These are phyloP conservation scores for Lactarius akahatsu DNA, from an alignment of 768 basidiomycete genomes.

Conservation along the genomic window DNA sequence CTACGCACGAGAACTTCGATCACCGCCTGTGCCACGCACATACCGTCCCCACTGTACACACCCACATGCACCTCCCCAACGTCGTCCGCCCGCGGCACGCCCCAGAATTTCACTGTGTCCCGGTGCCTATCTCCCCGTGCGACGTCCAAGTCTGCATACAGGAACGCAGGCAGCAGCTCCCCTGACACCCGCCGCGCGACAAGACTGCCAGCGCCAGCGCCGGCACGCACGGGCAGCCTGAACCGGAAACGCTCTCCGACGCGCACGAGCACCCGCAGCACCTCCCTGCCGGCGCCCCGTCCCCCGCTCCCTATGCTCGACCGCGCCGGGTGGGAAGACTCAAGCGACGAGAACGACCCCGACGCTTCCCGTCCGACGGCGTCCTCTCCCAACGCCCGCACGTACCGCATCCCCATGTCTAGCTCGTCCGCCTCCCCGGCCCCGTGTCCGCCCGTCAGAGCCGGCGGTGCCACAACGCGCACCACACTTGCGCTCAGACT, in stretches of 20 bases:
- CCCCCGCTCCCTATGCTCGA: slow-evolving; percentile 25
- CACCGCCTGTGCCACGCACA: slow-evolving; percentile 28
- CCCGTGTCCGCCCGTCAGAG: slow-evolving; percentile 12
- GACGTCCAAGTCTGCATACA: slow-evolving; percentile 28
- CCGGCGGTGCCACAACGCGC: slow-evolving; percentile 30
- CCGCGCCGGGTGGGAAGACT: slow-evolving; percentile 52
- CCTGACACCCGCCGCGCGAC: slow-evolving; percentile 22
- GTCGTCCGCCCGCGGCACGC: slow-evolving; percentile 28
- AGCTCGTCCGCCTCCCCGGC: slow-evolving; percentile 59
- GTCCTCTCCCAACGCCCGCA: slow-evolving; percentile 65
- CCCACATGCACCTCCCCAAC: slow-evolving; percentile 28
- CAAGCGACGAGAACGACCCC: slow-evolving; percentile 60
- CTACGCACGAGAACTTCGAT: slow-evolving; percentile 29
- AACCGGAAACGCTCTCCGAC: slow-evolving; percentile 30
- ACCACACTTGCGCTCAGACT: slow-evolving; percentile 69
- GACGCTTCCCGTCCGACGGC: slow-evolving; percentile 36
- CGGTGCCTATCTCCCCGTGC: slow-evolving; percentile 23
- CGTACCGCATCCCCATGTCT: slow-evolving; percentile 66
- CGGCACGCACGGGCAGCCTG: slow-evolving; percentile 24
- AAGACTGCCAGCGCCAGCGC: slow-evolving; percentile 11
- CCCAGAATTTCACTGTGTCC: slow-evolving; percentile 30
- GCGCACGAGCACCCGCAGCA: slow-evolving; percentile 28
- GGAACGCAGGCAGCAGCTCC: slow-evolving; percentile 24
- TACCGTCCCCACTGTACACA: slow-evolving; percentile 22
- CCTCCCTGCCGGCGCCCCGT: slow-evolving; percentile 10